Evolutionary conservation across 2,329 filamentous ascomycete genomes (phyloP).

Genomic region (Fusarium sp.): DNA sequence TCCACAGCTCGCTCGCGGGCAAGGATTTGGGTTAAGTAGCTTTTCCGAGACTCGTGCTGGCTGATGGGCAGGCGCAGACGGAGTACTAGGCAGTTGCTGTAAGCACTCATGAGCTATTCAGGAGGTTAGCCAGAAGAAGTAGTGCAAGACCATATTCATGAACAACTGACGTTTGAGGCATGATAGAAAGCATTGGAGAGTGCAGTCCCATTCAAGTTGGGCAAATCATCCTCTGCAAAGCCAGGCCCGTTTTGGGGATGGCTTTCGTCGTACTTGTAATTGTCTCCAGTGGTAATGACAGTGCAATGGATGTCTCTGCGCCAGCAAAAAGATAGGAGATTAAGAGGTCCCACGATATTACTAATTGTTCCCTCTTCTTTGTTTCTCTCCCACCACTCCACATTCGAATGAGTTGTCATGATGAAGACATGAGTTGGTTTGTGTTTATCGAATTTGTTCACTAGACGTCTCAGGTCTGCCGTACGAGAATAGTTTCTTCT

Average conservation of each 20-base stretch:
- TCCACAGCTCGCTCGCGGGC: constrained; percentile 76
- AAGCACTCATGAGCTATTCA: constrained; percentile 71
- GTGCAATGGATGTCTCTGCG: constrained; percentile 72
- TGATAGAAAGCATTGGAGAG: constrained; percentile 66
- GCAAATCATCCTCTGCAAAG: constrained; percentile 72
- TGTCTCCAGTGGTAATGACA: constrained; percentile 77
- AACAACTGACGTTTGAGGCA: constrained; percentile 63
- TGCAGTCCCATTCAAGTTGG: constrained; percentile 77
- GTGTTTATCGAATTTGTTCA: too few relatives aligned
- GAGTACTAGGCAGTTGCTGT: constrained; percentile 73
- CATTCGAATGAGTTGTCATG: constrained; percentile 49
- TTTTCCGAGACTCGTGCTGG: constrained; percentile 75
- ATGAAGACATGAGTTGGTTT: constrained; percentile 77
- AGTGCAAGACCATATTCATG: too few relatives aligned
- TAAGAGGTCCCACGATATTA: constrained; percentile 76
- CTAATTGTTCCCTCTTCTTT: constrained; percentile 75
- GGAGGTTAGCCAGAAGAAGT: not conserved
- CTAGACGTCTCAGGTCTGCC: too few relatives aligned
- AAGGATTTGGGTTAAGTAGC: constrained; percentile 78
- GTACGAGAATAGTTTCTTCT: too few relatives aligned
- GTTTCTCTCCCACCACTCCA: constrained; percentile 64
- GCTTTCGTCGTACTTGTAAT: constrained; percentile 74
- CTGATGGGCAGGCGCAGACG: constrained; percentile 78
- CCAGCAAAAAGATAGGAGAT: constrained; percentile 73
- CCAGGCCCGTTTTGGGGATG: constrained; percentile 73